Base-by-base conservation (phyloP, 345 rosid genomes). In the Salix brachista region DNA sequence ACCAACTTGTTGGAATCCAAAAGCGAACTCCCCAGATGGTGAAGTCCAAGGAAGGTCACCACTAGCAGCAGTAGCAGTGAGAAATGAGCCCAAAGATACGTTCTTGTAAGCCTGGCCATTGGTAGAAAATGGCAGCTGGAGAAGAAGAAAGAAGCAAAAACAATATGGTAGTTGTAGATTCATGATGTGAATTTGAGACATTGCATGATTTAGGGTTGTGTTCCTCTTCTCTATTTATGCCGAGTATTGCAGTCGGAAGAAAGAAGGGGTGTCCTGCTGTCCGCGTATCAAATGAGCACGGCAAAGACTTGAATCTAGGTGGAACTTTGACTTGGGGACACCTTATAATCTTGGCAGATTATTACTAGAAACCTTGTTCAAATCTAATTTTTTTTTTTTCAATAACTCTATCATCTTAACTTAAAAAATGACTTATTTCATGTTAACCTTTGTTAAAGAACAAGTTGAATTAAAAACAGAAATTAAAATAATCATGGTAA, bases 21-120 rank as follows among this genome's bases (percentile, higher is more conserved):
- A 85, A 6, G 91, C 86, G 11, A 88, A 86, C 13, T 89, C 90
- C 8, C 87, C 86, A 1, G 91, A 86, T 5, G 84, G 84, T 0
- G 90, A 89, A 52, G 48, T 4, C 93, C 91, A 83, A 9, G 37
- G 41, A 19, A 83, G 50, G 77, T 42, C 54, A 5, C 19, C 65
- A 26, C 69, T 42, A 9, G 36, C 44, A 50, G 88, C 87, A n/a
- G n/a, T n/a, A n/a, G n/a, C n/a, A 17, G 67, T 67, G 39, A 88
- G 76, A 21, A 75, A 77, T 66, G 78, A 67, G 16, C 86, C 88
- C 67, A 65, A 42, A 34, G 81, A 26, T 61, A 65, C 66, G 67
- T 80, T 85, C 6, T 67, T 17, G 70, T 74, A 19, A 8, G 70
- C 67, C 58, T 86, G 88, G 39, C 86, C 80, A 23, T 13, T 23